A percentile compares a stretch with the other conserved stretches of the same genome.
Conservation (phyloP, 2,329 filamentous ascomycete species). For the Monascus ruber region DNA sequence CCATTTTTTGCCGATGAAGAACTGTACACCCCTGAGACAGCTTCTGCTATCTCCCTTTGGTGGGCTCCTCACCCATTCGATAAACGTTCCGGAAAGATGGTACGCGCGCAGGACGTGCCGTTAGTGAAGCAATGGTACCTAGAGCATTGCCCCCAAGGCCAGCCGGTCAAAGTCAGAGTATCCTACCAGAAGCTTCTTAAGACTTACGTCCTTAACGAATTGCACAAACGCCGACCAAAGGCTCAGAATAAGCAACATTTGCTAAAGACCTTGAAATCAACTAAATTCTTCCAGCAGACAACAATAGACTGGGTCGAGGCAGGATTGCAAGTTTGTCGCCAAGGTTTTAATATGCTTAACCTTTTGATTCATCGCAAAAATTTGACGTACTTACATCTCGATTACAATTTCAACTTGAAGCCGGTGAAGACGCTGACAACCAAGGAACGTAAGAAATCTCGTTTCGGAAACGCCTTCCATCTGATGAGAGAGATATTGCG, state of each 20-base stretch:
- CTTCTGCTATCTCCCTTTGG: slow-evolving; percentile 87
- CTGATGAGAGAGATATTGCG: slow-evolving; percentile 96
- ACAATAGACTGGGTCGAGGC: slow-evolving; percentile 99
- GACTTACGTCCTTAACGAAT: slow-evolving; percentile 88
- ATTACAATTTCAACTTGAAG: slow-evolving; percentile 99
- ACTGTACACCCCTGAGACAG: slow-evolving; percentile 77
- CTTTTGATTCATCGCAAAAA: slow-evolving; percentile 97
- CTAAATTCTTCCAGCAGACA: slow-evolving; percentile 99
- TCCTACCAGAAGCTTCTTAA: slow-evolving; percentile 98
- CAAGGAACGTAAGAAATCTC: slow-evolving; percentile 98
- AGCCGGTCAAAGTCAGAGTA: slow-evolving; percentile 92
- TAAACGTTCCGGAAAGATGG: slow-evolving; percentile 86
- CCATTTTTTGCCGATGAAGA: slow-evolving; percentile 87
- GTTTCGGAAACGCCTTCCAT: slow-evolving; percentile 98
- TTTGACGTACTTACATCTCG: slow-evolving; percentile 91
- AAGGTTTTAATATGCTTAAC: slow-evolving; percentile 99
- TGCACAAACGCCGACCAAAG: slow-evolving; percentile 93
- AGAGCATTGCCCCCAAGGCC: slow-evolving; percentile 81
- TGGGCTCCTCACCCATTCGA: slow-evolving; percentile 98
- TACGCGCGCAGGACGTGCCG: slow-evolving; percentile 91
- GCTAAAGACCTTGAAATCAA: slow-evolving; percentile 79
- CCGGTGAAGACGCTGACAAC: slow-evolving; percentile 97
- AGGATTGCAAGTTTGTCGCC: slow-evolving; percentile 91
- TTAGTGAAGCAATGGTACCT: slow-evolving; percentile 98
- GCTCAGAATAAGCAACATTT: slow-evolving; percentile 91